Evolutionary conservation across 768 basidiomycete genomes (phyloP), one percentile per base, ranked within the genome.

Genomic region (Pholiota microspora): DNA sequence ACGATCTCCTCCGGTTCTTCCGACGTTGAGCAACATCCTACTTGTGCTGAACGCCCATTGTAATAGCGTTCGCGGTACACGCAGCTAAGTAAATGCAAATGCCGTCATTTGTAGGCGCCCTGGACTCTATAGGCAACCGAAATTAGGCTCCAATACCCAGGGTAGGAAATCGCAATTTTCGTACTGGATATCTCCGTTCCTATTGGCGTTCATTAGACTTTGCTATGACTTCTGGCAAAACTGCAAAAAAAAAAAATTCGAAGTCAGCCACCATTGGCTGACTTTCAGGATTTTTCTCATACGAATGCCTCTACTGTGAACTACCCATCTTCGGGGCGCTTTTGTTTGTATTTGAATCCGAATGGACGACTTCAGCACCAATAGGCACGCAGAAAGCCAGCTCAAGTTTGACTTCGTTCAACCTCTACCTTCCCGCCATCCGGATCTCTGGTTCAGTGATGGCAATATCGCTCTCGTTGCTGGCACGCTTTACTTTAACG

Each of bases 401-500:
- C 25, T 54, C 25, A 56, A 51, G 48, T 34, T 57, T n/a, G 61
- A 64, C 7, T 40, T 45, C 15, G 35, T 49, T 12, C 42, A 53
- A 12, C 31, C 58, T 28, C 27, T 53, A 29, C 75, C 70, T 13
- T 69, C 62, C 52, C 71, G 77, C 55, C 80, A 85, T 62, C 73
- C 73, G 15, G 76, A 79, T 44, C 71, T 89, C 15, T 85, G 73
- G 64, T 89, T 91, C 58, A 71, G 73, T 28, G 88, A 90, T 63
- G 89, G 86, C 16, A 89, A 88, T 61, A 67, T 90, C 38, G 85
- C 81, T 13, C 66, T 92, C 27, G 61, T 61, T 21, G 73, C 84
- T 47, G 81, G 73, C 5, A 62, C 70, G 1, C 72, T 71, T 51
- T 89, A 86, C 63, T 91, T 91, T 63, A 66, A 87, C 51, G 83